Evolutionary conservation across 257 asterid species (phyloP).

Genomic region (Anisodus tanguticus): DNA sequence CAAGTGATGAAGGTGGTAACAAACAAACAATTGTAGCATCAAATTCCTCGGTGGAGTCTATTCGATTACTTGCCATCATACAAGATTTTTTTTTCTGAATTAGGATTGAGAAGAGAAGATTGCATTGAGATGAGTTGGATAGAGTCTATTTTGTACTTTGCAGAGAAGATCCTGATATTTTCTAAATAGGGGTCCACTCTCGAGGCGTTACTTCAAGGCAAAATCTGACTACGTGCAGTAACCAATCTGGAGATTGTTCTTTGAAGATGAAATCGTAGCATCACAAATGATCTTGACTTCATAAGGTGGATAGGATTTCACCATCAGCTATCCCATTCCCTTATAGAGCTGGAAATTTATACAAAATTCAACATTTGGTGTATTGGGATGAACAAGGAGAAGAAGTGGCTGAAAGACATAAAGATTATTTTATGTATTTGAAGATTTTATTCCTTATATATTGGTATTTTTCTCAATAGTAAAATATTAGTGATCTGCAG

Average conservation of each 20-base stretch:
- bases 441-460: too few species aligned
- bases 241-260: constrained; percentile 26
- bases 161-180: not conserved
- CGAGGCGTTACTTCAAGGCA: constrained; percentile 24
- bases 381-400: constrained; percentile 21
- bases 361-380: constrained; percentile 27
- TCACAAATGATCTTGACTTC: constrained; percentile 24
- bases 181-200: not conserved
- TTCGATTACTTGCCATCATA: constrained; percentile 21
- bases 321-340: constrained; percentile 25
- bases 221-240: constrained; percentile 29
- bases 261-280: not conserved
- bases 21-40: not conserved
- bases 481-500: too few species aligned
- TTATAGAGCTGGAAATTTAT: constrained; percentile 28
- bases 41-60: not conserved
- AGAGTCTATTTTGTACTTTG: constrained; percentile 27
- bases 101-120: constrained; percentile 22
- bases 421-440: too few species aligned
- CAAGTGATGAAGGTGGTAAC: not conserved
- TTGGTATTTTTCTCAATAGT: too few species aligned
- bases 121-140: constrained; percentile 32
- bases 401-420: constrained; percentile 19
- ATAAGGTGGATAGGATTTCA: constrained; percentile 27
- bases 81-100: constrained; percentile 17